A percentile compares a stretch with the other conserved stretches of the same genome.
Conservation (phyloP, 1,284 basidiomycete species). For the Trichosporon coremiiforme region DNA sequence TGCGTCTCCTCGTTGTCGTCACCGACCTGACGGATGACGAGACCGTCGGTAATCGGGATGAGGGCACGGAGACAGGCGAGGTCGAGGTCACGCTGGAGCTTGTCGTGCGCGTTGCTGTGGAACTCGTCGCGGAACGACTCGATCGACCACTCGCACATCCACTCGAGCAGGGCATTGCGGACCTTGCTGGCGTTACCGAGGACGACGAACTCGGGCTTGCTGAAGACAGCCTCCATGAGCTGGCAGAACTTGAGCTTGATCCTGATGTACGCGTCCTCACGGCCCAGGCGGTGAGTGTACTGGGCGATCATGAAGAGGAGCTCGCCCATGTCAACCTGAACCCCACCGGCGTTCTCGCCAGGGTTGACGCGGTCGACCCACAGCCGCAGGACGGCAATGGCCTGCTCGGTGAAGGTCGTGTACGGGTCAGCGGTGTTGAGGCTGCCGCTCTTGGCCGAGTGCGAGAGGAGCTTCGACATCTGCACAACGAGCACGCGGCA, state of each 20-base stretch:
- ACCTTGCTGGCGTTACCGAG: constrained; percentile 68
- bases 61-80: constrained; percentile 69
- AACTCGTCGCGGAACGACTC: constrained; percentile 39
- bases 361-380: constrained; percentile 72
- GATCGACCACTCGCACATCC: constrained; percentile 70
- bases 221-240: constrained; percentile 70
- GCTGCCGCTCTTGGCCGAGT: constrained; percentile 48
- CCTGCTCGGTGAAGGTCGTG: constrained; percentile 69
- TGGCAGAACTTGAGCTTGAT: constrained; percentile 75
- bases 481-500: constrained; percentile 70
- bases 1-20: constrained; percentile 65
- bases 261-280: constrained; percentile 62
- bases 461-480: constrained; percentile 63
- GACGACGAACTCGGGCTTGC: constrained; percentile 64
- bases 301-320: constrained; percentile 66
- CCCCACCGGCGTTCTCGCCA: constrained; percentile 63
- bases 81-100: constrained; percentile 64
- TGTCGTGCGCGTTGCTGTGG: constrained; percentile 30
- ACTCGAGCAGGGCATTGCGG: constrained; percentile 72
- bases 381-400: constrained; percentile 72
- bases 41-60: constrained; percentile 73
- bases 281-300: constrained; percentile 68
- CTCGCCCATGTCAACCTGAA: constrained; percentile 70
- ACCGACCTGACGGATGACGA: constrained; percentile 69
- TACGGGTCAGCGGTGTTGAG: constrained; percentile 63